A percentile compares a stretch with the other conserved stretches of the same genome.
Evolutionary conservation across 2,329 filamentous ascomycete genomes (phyloP).

Genomic region (Alternaria sp.): DNA sequence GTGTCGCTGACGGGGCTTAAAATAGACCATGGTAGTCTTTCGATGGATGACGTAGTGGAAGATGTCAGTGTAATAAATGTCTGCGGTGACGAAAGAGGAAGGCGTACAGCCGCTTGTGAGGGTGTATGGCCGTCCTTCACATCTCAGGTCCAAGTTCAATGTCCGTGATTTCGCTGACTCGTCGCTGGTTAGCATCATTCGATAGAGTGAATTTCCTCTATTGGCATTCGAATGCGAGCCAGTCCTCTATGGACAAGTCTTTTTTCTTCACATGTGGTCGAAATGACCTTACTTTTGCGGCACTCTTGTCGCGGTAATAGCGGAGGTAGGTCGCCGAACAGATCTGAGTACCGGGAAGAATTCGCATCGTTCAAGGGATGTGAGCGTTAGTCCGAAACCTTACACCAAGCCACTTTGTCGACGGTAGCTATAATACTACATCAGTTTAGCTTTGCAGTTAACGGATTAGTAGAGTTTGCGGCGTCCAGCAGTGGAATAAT

Average conservation of each 20-base stretch:
- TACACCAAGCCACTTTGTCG: not conserved
- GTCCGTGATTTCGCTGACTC: not conserved
- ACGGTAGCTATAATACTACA: slow-evolving; percentile 3
- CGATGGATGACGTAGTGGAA: not conserved
- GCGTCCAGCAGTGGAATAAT: slow-evolving; percentile 1
- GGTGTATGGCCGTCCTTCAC: not conserved
- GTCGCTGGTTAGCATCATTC: not conserved
- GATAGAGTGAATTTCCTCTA: not conserved
- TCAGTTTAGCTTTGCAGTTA: not conserved
- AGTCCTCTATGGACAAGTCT: not conserved
- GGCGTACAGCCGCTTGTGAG: not conserved
- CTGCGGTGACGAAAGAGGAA: not conserved
- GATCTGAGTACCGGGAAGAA: not conserved
- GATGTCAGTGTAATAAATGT: not conserved
- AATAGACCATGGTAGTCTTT: not conserved
- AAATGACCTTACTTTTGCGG: not conserved
- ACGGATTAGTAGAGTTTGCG: not conserved
- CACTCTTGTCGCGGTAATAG: slow-evolving; percentile 9
- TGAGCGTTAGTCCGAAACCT: slow-evolving; percentile 1
- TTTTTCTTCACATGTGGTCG: not conserved
- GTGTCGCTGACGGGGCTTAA: not conserved
- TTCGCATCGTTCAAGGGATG: slow-evolving; percentile 1
- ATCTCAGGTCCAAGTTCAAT: not conserved
- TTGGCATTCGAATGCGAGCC: not conserved
- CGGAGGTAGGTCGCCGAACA: not conserved